Percentiles rank a stretch among this genome's conserved stretches.
These are phyloP conservation scores for Pseudofabraea citricarpa DNA, from an alignment of 2,329 filamentous ascomycete species.

Conservation along the genomic window DNA sequence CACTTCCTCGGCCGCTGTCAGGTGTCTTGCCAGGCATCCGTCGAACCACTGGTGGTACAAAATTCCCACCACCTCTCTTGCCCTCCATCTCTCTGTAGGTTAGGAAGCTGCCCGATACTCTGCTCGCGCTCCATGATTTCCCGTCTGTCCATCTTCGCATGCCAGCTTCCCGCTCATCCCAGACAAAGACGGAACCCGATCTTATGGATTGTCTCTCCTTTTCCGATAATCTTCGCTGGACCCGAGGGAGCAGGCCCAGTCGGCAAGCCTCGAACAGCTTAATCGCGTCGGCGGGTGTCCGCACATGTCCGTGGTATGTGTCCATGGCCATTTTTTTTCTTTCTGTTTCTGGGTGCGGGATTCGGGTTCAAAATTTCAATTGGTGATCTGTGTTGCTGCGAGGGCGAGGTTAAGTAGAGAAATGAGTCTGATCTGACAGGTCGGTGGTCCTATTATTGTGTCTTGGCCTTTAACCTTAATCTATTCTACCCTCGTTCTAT, in stretches of 20 bases:
- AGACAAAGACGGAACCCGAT: conserved; percentile 98
- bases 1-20: conserved; percentile 74
- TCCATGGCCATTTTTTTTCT: conserved; percentile 60
- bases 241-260: conserved; percentile 80
- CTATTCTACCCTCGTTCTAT: background rate
- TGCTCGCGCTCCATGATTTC: conserved; percentile 97
- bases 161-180: conserved; percentile 96
- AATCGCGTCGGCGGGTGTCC: conserved; percentile 94
- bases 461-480: background rate
- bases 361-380: background rate
- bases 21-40: conserved; percentile 68
- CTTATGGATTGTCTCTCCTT: conserved; percentile 96
- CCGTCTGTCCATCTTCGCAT: conserved; percentile 99
- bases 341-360: background rate
- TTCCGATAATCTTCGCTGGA: conserved; percentile 93
- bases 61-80: conserved; percentile 77
- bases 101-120: conserved; percentile 94
- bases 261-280: conserved; percentile 97
- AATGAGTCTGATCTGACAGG: no score
- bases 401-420: no score
- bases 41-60: conserved; percentile 52
- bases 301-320: conserved; percentile 92
- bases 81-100: conserved; percentile 99
- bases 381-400: no score
- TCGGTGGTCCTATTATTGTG: conserved; percentile 6